Conservation (phyloP, 257 asterid genomes). For the Mitragyna speciosa region DNA sequence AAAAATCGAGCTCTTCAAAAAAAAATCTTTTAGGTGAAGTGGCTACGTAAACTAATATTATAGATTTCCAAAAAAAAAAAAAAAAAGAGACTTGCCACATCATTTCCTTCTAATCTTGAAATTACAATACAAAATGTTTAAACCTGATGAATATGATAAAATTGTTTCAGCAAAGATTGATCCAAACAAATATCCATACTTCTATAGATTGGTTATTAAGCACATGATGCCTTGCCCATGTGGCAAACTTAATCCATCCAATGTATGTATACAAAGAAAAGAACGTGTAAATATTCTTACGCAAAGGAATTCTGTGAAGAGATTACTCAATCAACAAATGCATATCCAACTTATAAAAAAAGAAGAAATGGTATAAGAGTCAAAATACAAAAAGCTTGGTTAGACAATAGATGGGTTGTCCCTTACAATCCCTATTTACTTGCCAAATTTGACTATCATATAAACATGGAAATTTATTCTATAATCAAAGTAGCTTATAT, state of each 20-base stretch:
- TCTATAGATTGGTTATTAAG: too few species aligned
- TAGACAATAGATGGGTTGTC: constrained; percentile 12
- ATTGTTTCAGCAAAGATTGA: not conserved
- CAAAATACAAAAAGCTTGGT: not conserved
- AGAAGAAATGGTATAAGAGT: not conserved
- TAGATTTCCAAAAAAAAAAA: too few species aligned
- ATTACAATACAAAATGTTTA: not conserved
- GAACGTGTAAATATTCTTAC: too few species aligned
- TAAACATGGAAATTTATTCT: constrained; percentile 16
- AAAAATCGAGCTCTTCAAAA: not conserved
- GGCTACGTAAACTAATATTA: not conserved
- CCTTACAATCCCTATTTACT: constrained; percentile 17
- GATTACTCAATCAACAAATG: not conserved
- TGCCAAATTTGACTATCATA: constrained; percentile 11
- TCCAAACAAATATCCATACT: not conserved
- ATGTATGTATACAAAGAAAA: too few species aligned
- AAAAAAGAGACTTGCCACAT: not conserved
- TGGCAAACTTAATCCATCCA: too few species aligned
- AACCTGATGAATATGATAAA: not conserved
- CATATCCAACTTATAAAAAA: constrained; percentile 5
- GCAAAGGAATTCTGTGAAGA: too few species aligned
- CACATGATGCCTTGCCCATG: too few species aligned
- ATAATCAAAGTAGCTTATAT: not conserved
- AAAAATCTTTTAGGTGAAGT: not conserved
- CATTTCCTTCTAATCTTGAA: not conserved